phyloP scores from a whole-genome alignment of 306 rosid species.

The Cucurbita maxima region DNA sequence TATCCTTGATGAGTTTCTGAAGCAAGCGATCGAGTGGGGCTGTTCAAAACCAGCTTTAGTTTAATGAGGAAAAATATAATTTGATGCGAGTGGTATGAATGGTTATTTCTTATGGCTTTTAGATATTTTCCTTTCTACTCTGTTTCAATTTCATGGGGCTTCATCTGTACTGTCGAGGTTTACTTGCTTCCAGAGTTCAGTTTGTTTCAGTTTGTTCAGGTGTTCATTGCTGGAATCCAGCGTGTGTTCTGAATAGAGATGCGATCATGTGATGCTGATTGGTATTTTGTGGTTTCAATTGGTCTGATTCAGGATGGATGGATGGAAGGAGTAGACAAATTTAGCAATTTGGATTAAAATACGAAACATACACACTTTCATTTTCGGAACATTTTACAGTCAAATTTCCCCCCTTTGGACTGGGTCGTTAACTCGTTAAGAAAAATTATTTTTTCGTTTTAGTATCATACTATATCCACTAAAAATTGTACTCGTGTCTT shows the following conservation, averaged over 20 bases:
- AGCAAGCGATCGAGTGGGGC: background rate
- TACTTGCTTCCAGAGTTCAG: conserved; percentile 79
- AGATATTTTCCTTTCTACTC: background rate
- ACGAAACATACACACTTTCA: too few relatives aligned
- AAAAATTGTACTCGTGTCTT: too few relatives aligned
- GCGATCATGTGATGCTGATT: conserved; percentile 20
- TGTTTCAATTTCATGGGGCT: background rate
- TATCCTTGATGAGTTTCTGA: background rate
- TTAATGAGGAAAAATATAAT: background rate
- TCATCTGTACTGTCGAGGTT: conserved; percentile 35
- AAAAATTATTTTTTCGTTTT: too few relatives aligned
- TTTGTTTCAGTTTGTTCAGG: conserved; percentile 97
- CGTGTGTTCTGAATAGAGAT: conserved; percentile 75
- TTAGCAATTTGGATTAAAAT: conserved; percentile 43
- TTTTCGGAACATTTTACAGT: too few relatives aligned
- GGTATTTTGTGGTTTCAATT: conserved; percentile 2
- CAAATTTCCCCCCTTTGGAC: too few relatives aligned
- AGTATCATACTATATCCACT: too few relatives aligned
- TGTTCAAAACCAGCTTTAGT: background rate
- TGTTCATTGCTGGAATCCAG: conserved; percentile 87
- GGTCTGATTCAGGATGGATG: conserved; percentile 33
- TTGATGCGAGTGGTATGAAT: background rate
- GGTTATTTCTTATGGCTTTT: background rate
- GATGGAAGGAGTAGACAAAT: conserved; percentile 90
- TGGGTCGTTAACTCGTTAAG: too few relatives aligned